Conservation (phyloP, 768 basidiomycete species). For the Boletus insuetus region DNA sequence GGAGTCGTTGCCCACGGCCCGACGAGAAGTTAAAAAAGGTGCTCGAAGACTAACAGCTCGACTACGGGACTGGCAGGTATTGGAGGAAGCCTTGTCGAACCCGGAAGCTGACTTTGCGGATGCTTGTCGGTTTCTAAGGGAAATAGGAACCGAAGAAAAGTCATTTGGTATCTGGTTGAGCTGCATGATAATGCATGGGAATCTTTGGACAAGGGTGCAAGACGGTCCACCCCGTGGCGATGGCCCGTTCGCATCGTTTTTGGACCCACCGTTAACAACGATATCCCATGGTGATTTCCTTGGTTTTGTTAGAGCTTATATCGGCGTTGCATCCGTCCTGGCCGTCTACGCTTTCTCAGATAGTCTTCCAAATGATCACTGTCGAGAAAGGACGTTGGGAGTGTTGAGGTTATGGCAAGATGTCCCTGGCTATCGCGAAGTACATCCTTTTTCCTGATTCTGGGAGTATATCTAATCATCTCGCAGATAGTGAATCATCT, state of each 20-base stretch:
- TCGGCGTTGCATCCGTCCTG: conserved; percentile 66
- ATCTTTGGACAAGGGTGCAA: conserved; percentile 37
- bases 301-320: conserved; percentile 58
- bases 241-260: conserved; percentile 39
- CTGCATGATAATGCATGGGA: conserved; percentile 59
- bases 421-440: conserved; percentile 70
- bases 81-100: conserved; percentile 61
- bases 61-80: conserved; percentile 55
- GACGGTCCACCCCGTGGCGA: conserved; percentile 17
- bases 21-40: conserved; percentile 42
- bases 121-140: conserved; percentile 53
- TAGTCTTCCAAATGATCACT: conserved; percentile 61
- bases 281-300: conserved; percentile 58
- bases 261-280: conserved; percentile 27
- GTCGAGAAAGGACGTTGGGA: conserved; percentile 61
- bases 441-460: conserved; percentile 31
- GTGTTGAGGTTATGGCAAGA: conserved; percentile 44
- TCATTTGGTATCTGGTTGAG: conserved; percentile 73
- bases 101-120: conserved; percentile 47
- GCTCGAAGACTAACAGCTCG: conserved; percentile 48
- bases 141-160: conserved; percentile 62
- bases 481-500: conserved; percentile 73
- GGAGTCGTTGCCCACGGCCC: conserved; percentile 30
- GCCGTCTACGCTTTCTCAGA: conserved; percentile 81
- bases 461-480: conserved; percentile 4